phyloP scores from a whole-genome alignment of 2,329 filamentous ascomycete species.

The Ceratocystis eucalypticola region DNA sequence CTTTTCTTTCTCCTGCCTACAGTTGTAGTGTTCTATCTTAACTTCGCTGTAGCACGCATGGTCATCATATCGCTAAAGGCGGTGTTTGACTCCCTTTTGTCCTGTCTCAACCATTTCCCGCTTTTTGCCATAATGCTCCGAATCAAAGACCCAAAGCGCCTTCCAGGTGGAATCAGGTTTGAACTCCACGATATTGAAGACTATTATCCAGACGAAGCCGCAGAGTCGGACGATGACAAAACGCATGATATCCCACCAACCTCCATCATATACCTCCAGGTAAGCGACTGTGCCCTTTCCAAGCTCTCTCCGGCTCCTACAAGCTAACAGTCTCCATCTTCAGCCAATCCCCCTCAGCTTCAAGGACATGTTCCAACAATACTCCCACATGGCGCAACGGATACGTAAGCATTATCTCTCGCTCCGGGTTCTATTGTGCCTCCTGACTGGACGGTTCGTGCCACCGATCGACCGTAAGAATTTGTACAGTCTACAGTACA shows the following conservation, averaged over 20 bases:
- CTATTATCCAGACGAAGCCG: slow-evolving; percentile 30
- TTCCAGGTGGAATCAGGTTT: slow-evolving; percentile 80
- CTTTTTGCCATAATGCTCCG: slow-evolving; percentile 93
- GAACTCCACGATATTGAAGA: slow-evolving; percentile 65
- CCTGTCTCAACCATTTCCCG: slow-evolving; percentile 93
- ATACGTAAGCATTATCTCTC: slow-evolving; percentile 93
- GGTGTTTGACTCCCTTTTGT: slow-evolving; percentile 75
- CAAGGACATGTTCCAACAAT: slow-evolving; percentile 91
- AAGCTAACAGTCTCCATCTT: slow-evolving; percentile 8
- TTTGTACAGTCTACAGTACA: slow-evolving; percentile 92
- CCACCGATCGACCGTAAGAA: slow-evolving; percentile 91
- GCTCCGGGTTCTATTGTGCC: slow-evolving; percentile 71
- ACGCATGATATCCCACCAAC: slow-evolving; percentile 35
- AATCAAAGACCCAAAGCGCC: slow-evolving; percentile 77
- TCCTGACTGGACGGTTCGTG: slow-evolving; percentile 82
- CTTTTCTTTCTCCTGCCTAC: slow-evolving; percentile 91
- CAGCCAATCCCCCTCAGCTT: slow-evolving; percentile 82
- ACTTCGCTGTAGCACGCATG: slow-evolving; percentile 90
- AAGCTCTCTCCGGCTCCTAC: not conserved
- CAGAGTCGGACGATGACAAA: slow-evolving; percentile 21
- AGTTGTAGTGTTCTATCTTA: slow-evolving; percentile 90
- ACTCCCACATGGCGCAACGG: slow-evolving; percentile 84
- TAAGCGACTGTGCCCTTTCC: slow-evolving; percentile 27
- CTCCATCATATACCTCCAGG: slow-evolving; percentile 78
- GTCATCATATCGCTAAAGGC: slow-evolving; percentile 89